Evolutionary conservation across 169 alveolate species (phyloP).

Genomic region (Babesia gibsoni): DNA sequence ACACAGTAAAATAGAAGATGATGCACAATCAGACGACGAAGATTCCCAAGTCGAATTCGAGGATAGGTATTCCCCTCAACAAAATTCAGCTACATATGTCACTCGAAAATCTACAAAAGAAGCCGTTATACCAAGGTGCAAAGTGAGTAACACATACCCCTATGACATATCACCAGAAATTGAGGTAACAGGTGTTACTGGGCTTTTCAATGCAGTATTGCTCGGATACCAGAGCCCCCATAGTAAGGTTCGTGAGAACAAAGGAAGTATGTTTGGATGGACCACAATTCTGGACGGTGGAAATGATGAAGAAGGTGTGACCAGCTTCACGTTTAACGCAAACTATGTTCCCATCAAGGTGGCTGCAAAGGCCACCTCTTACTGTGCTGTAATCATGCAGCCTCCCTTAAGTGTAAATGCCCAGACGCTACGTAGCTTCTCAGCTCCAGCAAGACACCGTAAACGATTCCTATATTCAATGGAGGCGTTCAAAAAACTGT

Average conservation of each 20-base stretch:
- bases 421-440: slow-evolving; percentile 19
- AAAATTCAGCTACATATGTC: too few species aligned
- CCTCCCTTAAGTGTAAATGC: slow-evolving; percentile 40
- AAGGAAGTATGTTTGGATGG: slow-evolving; percentile 66
- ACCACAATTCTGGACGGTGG: slow-evolving; percentile 3
- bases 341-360: slow-evolving; percentile 33
- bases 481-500: slow-evolving; percentile 14
- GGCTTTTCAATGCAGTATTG: slow-evolving; percentile 33
- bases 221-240: slow-evolving; percentile 53
- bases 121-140: slow-evolving; percentile 7
- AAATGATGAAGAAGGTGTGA: not conserved
- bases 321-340: slow-evolving; percentile 34
- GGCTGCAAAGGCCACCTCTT: slow-evolving; percentile 26
- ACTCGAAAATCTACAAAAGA: too few species aligned
- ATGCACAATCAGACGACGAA: too few species aligned
- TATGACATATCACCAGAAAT: slow-evolving; percentile 41
- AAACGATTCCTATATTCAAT: slow-evolving; percentile 31
- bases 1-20: slow-evolving; percentile 1
- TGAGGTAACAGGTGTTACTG: slow-evolving; percentile 20
- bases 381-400: slow-evolving; percentile 56
- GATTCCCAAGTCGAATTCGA: too few species aligned
- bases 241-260: slow-evolving; percentile 34
- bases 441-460: slow-evolving; percentile 23
- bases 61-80: too few species aligned
- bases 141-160: slow-evolving; percentile 31